Evolutionary conservation across 257 asterid species (phyloP).

Genomic region (Osmanthus fragrans): DNA sequence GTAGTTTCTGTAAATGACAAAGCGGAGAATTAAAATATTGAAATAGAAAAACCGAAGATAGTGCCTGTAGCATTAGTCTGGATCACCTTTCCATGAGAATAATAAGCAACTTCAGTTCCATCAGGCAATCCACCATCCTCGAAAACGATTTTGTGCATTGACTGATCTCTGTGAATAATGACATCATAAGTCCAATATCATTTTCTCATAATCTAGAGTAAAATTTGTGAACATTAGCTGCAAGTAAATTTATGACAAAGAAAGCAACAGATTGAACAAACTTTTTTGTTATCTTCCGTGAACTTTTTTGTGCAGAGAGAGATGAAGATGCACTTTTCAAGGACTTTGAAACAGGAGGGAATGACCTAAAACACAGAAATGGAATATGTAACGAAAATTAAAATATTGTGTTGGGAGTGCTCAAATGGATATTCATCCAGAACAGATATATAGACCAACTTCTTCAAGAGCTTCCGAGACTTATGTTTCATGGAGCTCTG

Average conservation of each 20-base stretch:
- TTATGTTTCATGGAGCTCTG: conserved; percentile 33
- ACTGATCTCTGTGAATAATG: conserved; percentile 68
- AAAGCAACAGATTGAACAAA: conserved; percentile 32
- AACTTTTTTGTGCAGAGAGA: conserved; percentile 50
- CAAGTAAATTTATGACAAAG: not conserved
- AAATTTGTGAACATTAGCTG: conserved; percentile 18
- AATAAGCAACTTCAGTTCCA: conserved; percentile 91
- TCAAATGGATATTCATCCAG: conserved; percentile 10
- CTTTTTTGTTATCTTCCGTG: conserved; percentile 89
- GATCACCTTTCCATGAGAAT: conserved; percentile 89
- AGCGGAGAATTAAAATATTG: conserved; percentile 26
- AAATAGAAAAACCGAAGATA: conserved; percentile 1
- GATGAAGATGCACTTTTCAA: conserved; percentile 41
- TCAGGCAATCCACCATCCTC: conserved; percentile 92
- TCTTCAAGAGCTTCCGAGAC: conserved; percentile 44
- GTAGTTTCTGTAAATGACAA: conserved; percentile 61
- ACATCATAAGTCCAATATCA: conserved; percentile 17
- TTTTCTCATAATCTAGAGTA: conserved; percentile 15
- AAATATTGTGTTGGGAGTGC: conserved; percentile 15
- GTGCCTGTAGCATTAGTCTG: conserved; percentile 16
- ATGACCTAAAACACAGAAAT: conserved; percentile 46
- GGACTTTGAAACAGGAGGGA: conserved; percentile 41
- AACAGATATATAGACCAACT: conserved; percentile 48
- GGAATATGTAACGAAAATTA: conserved; percentile 13
- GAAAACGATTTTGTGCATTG: conserved; percentile 88